Evolutionary conservation across 495 filamentous ascomycete species (phyloP).

Genomic region (Hypoxylon intermedium): DNA sequence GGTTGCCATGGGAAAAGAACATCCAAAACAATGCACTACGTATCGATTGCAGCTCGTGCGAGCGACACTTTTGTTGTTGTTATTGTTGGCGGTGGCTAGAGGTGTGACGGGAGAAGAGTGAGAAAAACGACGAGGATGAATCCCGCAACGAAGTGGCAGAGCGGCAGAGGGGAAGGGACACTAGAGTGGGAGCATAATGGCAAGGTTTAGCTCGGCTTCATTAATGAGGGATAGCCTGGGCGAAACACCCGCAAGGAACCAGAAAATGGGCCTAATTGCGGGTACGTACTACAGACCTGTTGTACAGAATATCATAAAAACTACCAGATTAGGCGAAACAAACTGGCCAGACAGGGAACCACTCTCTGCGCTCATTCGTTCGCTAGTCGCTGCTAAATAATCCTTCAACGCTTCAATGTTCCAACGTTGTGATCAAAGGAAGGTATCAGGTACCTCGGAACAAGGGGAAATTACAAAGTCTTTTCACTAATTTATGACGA

Average conservation of each 20-base stretch:
- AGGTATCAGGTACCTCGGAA: background rate
- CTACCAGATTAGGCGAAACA: slow-evolving; percentile 36
- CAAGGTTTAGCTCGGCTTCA: slow-evolving; percentile 28
- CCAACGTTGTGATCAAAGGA: slow-evolving; percentile 14
- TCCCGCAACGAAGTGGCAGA: background rate
- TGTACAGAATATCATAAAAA: slow-evolving; percentile 24
- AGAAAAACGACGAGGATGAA: slow-evolving; percentile 25
- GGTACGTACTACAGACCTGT: slow-evolving; percentile 28
- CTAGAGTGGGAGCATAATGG: slow-evolving; percentile 14
- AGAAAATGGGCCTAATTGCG: slow-evolving; percentile 20
- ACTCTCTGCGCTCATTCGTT: slow-evolving; percentile 15
- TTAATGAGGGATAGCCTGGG: slow-evolving; percentile 38
- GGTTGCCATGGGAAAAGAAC: slow-evolving; percentile 39
- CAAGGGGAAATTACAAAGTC: slow-evolving; percentile 1
- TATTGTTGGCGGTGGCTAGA: slow-evolving; percentile 13
- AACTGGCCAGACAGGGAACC: slow-evolving; percentile 21
- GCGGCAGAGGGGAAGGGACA: slow-evolving; percentile 15
- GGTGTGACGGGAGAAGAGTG: slow-evolving; percentile 17
- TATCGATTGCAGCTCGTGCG: slow-evolving; percentile 30
- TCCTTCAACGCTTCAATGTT: slow-evolving; percentile 22
- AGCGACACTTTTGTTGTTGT: slow-evolving; percentile 15
- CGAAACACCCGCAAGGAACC: slow-evolving; percentile 32
- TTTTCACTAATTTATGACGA: no score
- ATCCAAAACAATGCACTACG: slow-evolving; percentile 12
- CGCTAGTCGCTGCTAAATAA: slow-evolving; percentile 37